Percentiles rank a stretch among this genome's conserved stretches.
Conservation (phyloP, 2,329 filamentous ascomycete genomes). For the Aspergillus sp. region DNA sequence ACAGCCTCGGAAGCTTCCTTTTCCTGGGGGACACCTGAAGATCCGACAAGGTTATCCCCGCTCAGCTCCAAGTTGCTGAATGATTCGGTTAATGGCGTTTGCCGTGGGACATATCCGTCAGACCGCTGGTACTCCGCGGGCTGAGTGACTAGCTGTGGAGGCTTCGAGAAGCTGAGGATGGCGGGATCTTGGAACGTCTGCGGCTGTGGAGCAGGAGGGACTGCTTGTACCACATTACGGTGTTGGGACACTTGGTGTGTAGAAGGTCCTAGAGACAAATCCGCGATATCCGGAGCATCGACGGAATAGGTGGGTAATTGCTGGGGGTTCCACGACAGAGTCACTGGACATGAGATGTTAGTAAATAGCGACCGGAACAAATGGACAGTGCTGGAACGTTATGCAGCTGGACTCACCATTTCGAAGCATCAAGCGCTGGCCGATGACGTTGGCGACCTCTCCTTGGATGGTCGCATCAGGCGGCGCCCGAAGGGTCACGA, state of each 20-base stretch:
- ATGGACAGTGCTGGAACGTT: neutral
- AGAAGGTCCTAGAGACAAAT: slow-evolving; percentile 42
- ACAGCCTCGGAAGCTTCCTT: slow-evolving; percentile 16
- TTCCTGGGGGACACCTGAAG: slow-evolving; percentile 11
- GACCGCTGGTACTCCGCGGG: slow-evolving; percentile 10
- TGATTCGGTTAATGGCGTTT: slow-evolving; percentile 27
- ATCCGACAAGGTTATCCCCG: slow-evolving; percentile 20
- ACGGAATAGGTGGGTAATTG: slow-evolving; percentile 54
- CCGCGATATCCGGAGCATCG: slow-evolving; percentile 57
- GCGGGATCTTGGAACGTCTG: slow-evolving; percentile 73
- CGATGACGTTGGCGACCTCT: slow-evolving; percentile 67
- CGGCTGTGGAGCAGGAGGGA: slow-evolving; percentile 22
- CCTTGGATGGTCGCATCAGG: slow-evolving; percentile 65
- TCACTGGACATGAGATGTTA: slow-evolving; percentile 39
- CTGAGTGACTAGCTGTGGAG: slow-evolving; percentile 14
- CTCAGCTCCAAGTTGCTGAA: slow-evolving; percentile 42
- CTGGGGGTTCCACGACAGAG: slow-evolving; percentile 50
- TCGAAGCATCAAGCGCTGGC: slow-evolving; percentile 65
- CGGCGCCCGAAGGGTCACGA: slow-evolving; percentile 67
- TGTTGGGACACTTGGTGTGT: slow-evolving; percentile 15
- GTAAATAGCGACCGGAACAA: slow-evolving; percentile 28
- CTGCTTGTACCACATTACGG: slow-evolving; percentile 15
- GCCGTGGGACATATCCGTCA: slow-evolving; percentile 24
- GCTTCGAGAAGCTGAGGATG: slow-evolving; percentile 65
- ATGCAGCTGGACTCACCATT: slow-evolving; percentile 57